phyloP scores from a whole-genome alignment of 805 yeast species.

The Sungouiozyma ichnusensis region DNA sequence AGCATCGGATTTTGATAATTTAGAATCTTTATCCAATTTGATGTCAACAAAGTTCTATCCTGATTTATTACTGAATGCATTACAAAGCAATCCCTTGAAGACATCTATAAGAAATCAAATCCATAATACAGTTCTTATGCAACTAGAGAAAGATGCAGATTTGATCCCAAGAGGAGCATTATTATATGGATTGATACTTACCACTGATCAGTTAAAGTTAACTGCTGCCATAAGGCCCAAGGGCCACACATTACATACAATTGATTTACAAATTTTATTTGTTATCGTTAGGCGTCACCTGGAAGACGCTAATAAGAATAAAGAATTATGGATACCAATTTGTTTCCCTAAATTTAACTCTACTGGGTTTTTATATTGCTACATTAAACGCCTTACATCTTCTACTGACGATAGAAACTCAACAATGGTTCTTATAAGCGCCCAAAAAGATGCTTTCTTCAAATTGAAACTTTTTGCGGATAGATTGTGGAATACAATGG shows the following conservation, averaged over 20 bases:
- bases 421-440: constrained; percentile 37
- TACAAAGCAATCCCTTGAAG: constrained; percentile 52
- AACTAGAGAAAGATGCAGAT: constrained; percentile 15
- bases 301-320: constrained; percentile 29
- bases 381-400: constrained; percentile 46
- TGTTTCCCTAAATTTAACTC: constrained; percentile 87
- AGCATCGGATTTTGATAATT: constrained; percentile 59
- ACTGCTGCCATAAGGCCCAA: constrained; percentile 66
- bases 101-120: constrained; percentile 48
- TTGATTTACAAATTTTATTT: constrained; percentile 68
- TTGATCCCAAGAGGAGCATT: constrained; percentile 38
- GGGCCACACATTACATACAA: constrained; percentile 67
- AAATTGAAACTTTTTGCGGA: constrained; percentile 56
- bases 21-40: constrained; percentile 51
- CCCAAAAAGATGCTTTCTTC: constrained; percentile 67
- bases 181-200: constrained; percentile 65
- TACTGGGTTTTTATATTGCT: constrained; percentile 78
- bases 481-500: constrained; percentile 37
- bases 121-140: constrained; percentile 18
- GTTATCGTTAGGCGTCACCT: constrained; percentile 50
- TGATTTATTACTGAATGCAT: constrained; percentile 50
- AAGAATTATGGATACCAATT: constrained; percentile 88
- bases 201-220: constrained; percentile 45
- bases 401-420: constrained; percentile 20
- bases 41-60: constrained; percentile 44